Base-by-base conservation (phyloP, 495 filamentous ascomycete genomes). In the Thermochaetoides thermophila region DNA sequence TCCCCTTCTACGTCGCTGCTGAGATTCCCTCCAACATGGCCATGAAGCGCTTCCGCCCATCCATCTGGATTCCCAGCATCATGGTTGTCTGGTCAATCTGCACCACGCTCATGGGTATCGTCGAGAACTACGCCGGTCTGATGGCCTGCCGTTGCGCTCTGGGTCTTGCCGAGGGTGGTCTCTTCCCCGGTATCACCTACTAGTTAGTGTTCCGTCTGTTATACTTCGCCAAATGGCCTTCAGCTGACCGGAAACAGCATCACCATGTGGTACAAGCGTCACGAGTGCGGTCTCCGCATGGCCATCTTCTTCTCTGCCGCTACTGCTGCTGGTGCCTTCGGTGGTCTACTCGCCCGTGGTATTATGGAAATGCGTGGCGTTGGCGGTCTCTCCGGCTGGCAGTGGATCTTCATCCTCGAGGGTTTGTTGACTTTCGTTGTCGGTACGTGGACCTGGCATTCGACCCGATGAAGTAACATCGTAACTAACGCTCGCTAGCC, bases 221-320 rank as follows among this genome's bases (percentile, higher is more conserved):
- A n/a, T n/a, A n/a, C n/a, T 17, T 18, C 20, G 7, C 3, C 12
- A 22, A 7, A 7, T 20, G 5, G 10, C 33, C 29, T 10, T 15
- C 11, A 12, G 42, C 24, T 32, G 29, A 34, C 14, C 10, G 17
- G 2, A 0, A 25, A 10, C 24, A 53, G 78, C 45, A 71, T 80
- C 32, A 75, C 75, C 2, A 68, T 74, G 47, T 83, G 78, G 78
- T 84, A 83, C 35, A 65, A 73, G 6, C 54, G 56, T 2, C 69
- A 75, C 38, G 69, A 75, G 46, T 69, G 68, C n/a, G 42, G 82
- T 41, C 57, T 64, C 24, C 68, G 78, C 34, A 73, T 74, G 44
- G 76, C 84, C 21, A 78, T 89, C 37, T 91, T 92, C 66, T 87
- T 85, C 60, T 79, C 74, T 13, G 78, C 82, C 1, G 81, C 82